Evolutionary conservation across 352 stramenopile species (phyloP), one percentile per base, ranked within the genome.

Genomic region (Phytophthora citricola): DNA sequence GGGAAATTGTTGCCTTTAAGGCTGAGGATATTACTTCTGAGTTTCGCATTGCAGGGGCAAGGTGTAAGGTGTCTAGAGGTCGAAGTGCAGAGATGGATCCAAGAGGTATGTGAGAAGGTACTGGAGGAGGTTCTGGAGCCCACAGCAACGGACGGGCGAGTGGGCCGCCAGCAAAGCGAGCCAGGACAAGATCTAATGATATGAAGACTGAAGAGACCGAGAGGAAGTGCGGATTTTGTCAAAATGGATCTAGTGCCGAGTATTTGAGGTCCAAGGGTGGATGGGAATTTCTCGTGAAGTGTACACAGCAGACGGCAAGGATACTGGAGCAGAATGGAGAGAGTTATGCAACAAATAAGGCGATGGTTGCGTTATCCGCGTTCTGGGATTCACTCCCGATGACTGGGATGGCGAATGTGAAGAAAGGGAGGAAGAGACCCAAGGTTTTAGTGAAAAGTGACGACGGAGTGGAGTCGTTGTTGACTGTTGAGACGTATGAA

Each of bases 81-180:
- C 2, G 20, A 27, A 32, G 57, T 63, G 26, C 73, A 69, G 24
- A 66, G 20, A 12, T 76, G 78, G 57, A 62, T 81, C 9, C 64
- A 75, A n/a, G 43, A 76, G 38, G 20, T 84, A 22, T 76, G 72
- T 47, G 66, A 71, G 32, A 83, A 73, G 59, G 40, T 84, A 45
- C 63, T 80, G 40, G 75, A 84, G 24, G 75, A 81, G 22, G 36
- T 72, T 31, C 51, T 78, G 12, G 75, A 84, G 27, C 53, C 66
- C 22, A 67, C 76, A 22, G 43, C 78, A 2, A 71, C 45, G 12
- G 49, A 31, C 24, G 46, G 2, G 45, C 48, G 1, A 52, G 20
- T 46, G 27, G 66, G 24, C 63, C 44, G 1, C n/a, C 54, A 4
- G n/a, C 17, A 7, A 69, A 70, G 34, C 39, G 52, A 55, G 31